phyloP scores from a whole-genome alignment of 768 basidiomycete species.

The Lentinula sp. region DNA sequence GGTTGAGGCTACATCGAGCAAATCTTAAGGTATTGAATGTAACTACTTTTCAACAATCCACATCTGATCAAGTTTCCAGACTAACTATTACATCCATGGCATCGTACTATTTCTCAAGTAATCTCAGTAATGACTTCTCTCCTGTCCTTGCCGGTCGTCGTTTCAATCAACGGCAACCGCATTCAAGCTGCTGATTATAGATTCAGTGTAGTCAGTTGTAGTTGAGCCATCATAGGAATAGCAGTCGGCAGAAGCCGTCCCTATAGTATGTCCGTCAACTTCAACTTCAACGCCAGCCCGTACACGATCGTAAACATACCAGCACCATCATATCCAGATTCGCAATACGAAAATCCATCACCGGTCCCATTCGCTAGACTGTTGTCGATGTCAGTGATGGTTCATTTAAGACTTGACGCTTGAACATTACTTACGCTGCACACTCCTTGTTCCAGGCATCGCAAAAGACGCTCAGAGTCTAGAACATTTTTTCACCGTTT shows the following conservation, averaged over 20 bases:
- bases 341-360: background rate
- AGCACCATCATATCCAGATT: background rate
- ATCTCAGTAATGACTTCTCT: background rate
- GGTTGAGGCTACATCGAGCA: conserved; percentile 6
- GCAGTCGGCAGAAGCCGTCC: background rate
- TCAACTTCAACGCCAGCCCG: background rate
- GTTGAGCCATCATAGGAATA: background rate
- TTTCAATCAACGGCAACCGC: background rate
- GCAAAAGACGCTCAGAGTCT: background rate
- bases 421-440: background rate
- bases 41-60: background rate
- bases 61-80: background rate
- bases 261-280: background rate
- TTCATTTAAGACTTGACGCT: too few species aligned
- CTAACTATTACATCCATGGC: background rate
- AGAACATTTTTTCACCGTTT: background rate
- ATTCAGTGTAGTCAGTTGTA: background rate
- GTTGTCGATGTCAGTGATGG: background rate
- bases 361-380: background rate
- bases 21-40: background rate
- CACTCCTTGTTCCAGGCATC: background rate
- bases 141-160: background rate
- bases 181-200: background rate
- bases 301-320: background rate
- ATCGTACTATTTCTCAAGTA: background rate